Percentiles rank a stretch among this genome's conserved stretches.
Evolutionary conservation across 2,329 filamentous ascomycete genomes (phyloP).

Genomic region (Botrytis tulipae): DNA sequence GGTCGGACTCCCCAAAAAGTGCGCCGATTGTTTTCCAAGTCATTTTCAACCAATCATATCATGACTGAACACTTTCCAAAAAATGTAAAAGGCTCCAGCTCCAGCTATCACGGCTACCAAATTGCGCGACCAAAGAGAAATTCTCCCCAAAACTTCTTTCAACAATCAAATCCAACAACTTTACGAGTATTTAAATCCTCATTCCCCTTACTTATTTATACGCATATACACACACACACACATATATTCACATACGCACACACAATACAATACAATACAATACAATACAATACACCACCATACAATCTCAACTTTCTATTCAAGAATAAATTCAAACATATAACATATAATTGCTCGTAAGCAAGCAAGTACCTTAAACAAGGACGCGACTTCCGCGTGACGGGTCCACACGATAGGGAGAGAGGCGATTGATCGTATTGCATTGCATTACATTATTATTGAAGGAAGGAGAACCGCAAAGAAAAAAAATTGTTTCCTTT

Average conservation of each 20-base stretch:
- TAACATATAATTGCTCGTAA: no score
- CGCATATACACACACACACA: background rate
- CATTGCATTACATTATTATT: background rate
- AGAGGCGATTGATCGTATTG: background rate
- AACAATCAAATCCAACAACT: background rate
- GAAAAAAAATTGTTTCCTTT: background rate
- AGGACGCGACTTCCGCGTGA: constrained; percentile 22
- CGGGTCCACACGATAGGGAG: constrained; percentile 1
- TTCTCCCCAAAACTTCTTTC: background rate
- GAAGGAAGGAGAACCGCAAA: constrained; percentile 13
- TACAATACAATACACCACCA: background rate
- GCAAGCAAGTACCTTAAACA: constrained; percentile 8
- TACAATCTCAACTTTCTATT: background rate
- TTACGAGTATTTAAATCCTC: background rate
- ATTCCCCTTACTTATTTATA: background rate
- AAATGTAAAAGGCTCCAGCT: no score
- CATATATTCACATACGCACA: background rate
- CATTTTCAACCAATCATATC: background rate
- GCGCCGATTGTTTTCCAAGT: background rate
- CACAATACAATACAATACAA: background rate
- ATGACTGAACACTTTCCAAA: background rate
- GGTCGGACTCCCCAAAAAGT: background rate
- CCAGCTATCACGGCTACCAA: background rate
- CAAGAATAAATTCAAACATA: no score
- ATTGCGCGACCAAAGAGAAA: constrained; percentile 15